These are phyloP conservation scores for Citeromyces nyonsensis DNA, from an alignment of 805 yeast genomes.

Conservation along the genomic window DNA sequence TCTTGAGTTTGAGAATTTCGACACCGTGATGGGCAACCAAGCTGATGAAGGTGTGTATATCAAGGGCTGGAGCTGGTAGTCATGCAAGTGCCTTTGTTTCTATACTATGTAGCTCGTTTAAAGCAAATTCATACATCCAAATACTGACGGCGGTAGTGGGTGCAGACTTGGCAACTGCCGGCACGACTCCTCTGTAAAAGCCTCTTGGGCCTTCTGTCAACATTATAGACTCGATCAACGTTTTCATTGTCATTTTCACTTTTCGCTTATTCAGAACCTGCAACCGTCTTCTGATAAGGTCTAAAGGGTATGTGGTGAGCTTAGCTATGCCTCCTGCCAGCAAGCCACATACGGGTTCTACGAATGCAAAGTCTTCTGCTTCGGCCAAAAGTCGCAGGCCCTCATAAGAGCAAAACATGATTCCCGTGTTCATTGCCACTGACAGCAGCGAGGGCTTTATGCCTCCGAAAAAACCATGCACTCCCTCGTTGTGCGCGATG, in stretches of 20 bases:
- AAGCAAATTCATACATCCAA: conserved; percentile 15
- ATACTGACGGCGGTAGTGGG: conserved; percentile 41
- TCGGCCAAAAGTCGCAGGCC: conserved; percentile 9
- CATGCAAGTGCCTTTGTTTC: not conserved
- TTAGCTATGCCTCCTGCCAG: conserved; percentile 69
- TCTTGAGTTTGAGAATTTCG: conserved; percentile 53
- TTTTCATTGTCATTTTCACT: conserved; percentile 6
- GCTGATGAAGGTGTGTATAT: conserved; percentile 1
- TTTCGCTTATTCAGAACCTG: conserved; percentile 31
- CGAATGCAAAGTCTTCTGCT: conserved; percentile 16
- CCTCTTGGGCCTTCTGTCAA: conserved; percentile 47
- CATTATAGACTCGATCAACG: conserved; percentile 22
- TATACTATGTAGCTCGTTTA: conserved; percentile 4
- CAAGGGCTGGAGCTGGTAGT: conserved; percentile 3
- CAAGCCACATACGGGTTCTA: conserved; percentile 51
- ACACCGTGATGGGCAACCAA: conserved; percentile 17
- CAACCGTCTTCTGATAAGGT: conserved; percentile 61
- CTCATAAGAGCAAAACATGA: conserved; percentile 62
- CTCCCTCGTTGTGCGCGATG: conserved; percentile 19
- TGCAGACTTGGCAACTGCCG: conserved; percentile 63
- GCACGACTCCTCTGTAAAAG: conserved; percentile 58
- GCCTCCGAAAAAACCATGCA: conserved; percentile 33
- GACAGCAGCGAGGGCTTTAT: conserved; percentile 36
- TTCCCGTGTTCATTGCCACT: conserved; percentile 56
- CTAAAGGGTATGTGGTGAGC: conserved; percentile 69